phyloP scores from a whole-genome alignment of 78 protist species.

The Mastigamoeba balamuthi region DNA sequence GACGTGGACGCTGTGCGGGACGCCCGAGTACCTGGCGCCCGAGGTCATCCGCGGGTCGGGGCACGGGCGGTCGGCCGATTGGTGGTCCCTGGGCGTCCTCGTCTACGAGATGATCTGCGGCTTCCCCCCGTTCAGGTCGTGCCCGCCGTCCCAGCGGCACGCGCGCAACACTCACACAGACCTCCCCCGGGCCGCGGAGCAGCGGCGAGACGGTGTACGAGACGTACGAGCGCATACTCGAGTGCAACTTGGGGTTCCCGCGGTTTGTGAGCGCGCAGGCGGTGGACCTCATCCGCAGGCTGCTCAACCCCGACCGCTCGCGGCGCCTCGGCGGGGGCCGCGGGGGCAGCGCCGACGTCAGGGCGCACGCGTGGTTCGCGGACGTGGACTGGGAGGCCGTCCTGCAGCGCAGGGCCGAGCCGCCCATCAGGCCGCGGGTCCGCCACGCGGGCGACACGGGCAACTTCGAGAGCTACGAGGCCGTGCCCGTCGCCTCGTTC shows the following conservation, averaged over 20 bases:
- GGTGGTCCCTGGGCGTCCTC: conserved; percentile 86
- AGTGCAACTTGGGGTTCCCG: conserved; percentile 14
- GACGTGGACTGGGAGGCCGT: conserved; percentile 21
- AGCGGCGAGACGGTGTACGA: conserved; percentile 19
- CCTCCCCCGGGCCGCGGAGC: conserved; percentile 38
- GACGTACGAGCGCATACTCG: conserved; percentile 16
- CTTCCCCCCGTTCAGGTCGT: conserved; percentile 48
- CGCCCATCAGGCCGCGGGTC: not conserved
- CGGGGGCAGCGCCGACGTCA: conserved; percentile 10
- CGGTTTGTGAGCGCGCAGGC: conserved; percentile 3
- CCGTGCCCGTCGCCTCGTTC: not conserved
- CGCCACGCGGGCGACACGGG: not conserved
- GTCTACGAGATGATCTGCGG: conserved; percentile 82
- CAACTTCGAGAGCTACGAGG: not conserved
- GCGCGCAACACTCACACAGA: not conserved
- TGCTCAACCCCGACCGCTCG: conserved; percentile 28
- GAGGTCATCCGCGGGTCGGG: conserved; percentile 63
- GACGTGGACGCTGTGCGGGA: conserved; percentile 73
- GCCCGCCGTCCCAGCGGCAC: not conserved
- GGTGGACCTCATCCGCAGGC: conserved; percentile 18
- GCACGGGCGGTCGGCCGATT: conserved; percentile 77
- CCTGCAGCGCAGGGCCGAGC: not conserved
- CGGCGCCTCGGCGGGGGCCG: conserved; percentile 17
- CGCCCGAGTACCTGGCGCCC: conserved; percentile 81
- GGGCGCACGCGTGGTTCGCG: conserved; percentile 42